A percentile compares a stretch with the other conserved stretches of the same genome.
phyloP scores from a whole-genome alignment of 768 basidiomycete genomes.

The Trametes maxima region DNA sequence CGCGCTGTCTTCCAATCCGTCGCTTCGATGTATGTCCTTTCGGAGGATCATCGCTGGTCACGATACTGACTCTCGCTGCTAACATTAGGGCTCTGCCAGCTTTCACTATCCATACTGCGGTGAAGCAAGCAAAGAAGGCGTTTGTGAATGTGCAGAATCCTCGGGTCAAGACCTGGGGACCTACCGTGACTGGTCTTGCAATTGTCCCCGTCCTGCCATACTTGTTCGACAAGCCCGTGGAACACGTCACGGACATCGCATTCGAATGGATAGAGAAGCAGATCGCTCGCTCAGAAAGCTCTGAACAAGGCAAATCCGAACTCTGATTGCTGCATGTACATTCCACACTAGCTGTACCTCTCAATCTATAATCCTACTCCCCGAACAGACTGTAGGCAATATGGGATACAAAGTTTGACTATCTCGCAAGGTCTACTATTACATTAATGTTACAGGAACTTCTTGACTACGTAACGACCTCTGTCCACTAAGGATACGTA shows the following conservation, averaged over 20 bases:
- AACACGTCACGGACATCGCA: slow-evolving; percentile 62
- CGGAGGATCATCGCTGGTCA: slow-evolving; percentile 12
- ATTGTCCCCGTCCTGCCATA: slow-evolving; percentile 76
- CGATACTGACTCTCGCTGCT: not conserved
- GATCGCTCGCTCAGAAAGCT: slow-evolving; percentile 44
- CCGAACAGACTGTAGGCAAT: not conserved
- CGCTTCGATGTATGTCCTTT: slow-evolving; percentile 68
- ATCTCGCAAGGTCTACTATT: slow-evolving; percentile 13
- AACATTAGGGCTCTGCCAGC: slow-evolving; percentile 72
- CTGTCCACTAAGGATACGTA: slow-evolving; percentile 22
- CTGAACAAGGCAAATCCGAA: slow-evolving; percentile 33
- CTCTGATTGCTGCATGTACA: slow-evolving; percentile 6
- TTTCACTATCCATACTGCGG: slow-evolving; percentile 83
- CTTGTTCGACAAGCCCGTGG: slow-evolving; percentile 80
- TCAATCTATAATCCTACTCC: not conserved
- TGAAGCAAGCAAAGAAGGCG: slow-evolving; percentile 69
- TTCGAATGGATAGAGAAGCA: slow-evolving; percentile 73
- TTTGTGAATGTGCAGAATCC: slow-evolving; percentile 62
- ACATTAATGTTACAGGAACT: slow-evolving; percentile 17
- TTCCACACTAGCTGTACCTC: not conserved
- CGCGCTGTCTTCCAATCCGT: slow-evolving; percentile 80
- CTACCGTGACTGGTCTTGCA: slow-evolving; percentile 71
- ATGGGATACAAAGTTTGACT: not conserved
- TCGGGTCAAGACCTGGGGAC: slow-evolving; percentile 71
- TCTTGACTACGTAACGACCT: slow-evolving; percentile 10